Base-by-base conservation (phyloP, 345 rosid species). In the Hevea brasiliensis region DNA sequence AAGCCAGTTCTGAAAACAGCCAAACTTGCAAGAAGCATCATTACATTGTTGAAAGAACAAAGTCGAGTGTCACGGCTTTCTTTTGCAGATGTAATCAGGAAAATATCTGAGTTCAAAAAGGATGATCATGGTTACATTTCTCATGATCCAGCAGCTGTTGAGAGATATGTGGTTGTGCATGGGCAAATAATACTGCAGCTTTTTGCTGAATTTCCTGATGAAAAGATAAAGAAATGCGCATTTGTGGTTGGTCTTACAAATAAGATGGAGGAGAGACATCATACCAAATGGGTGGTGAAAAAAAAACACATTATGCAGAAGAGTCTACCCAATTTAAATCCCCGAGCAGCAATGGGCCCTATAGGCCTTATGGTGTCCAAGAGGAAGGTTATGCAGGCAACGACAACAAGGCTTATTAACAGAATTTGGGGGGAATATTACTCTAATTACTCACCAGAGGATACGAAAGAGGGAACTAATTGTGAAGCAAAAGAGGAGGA, bases 361-460 rank as follows among this genome's bases (percentile, higher is more conserved):
- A 23, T 86, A 84, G 78, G 65, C 59, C 82, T 86, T 61, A 68
- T 77, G 23, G 68, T 57, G 64, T 87, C 92, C 50, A 90, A 80
- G 68, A 86, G 86, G 76, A 81, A 86, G 78, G 94, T 76, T 62
- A 94, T 94, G 98, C 92, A 79, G 80, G 97, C 94, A 3, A 92
- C 98, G 54, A 88, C 92, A 67, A 94, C 98, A 53, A 82, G 77
- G 73, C 82, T 92, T 21, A 84, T 94, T 74, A 88, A 89, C 79
- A 88, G 92, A 76, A 86, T 92, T 54, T 94, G 97, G 98, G 95
- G 93, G 0, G 93, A 90, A 61, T 90, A 75, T 80, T 94, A 82
- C 77, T 92, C 93, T 9, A 88, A 84, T 48, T 70, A 70, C 70
- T 76, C 71, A 0, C 79, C 79, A 57, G 74, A 79, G 57, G 54